A percentile compares a stretch with the other conserved stretches of the same genome.
Evolutionary conservation across 2,329 filamentous ascomycete genomes (phyloP).

Genomic region (Diaporthe humulicola): DNA sequence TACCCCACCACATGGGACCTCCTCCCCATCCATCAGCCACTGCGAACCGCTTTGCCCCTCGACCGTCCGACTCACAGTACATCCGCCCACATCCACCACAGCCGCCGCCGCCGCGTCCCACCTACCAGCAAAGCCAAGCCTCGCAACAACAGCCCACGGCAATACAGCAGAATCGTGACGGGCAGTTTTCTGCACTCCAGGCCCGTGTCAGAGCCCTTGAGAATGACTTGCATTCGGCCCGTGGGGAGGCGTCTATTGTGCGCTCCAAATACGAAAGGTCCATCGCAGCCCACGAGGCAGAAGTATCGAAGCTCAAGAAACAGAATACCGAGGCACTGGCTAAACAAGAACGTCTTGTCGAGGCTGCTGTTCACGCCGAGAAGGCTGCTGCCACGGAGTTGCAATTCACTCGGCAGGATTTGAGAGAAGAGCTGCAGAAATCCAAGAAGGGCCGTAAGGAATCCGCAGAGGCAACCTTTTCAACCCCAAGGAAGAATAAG

Average conservation of each 20-base stretch:
- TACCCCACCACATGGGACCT: constrained; percentile 58
- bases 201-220: constrained; percentile 66
- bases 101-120: constrained; percentile 45
- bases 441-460: constrained; percentile 58
- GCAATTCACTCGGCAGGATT: constrained; percentile 79
- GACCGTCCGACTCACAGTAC: constrained; percentile 39
- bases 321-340: constrained; percentile 73
- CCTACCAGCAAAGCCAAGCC: constrained; percentile 49
- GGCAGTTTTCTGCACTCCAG: constrained; percentile 62
- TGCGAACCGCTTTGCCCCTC: constrained; percentile 38
- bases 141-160: constrained; percentile 31
- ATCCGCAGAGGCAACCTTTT: constrained; percentile 52
- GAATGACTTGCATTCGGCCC: constrained; percentile 71
- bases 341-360: constrained; percentile 73
- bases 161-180: constrained; percentile 47
- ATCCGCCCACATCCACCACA: constrained; percentile 46
- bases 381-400: constrained; percentile 77
- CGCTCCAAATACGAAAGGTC: constrained; percentile 76
- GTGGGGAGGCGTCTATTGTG: constrained; percentile 82
- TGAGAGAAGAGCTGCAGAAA: constrained; percentile 71
- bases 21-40: constrained; percentile 43
- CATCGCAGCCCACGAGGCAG: constrained; percentile 72
- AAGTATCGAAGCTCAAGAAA: constrained; percentile 72
- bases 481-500: constrained; percentile 73
- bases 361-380: constrained; percentile 74